Percentiles rank a stretch among this genome's conserved stretches.
phyloP scores from a whole-genome alignment of 2,329 filamentous ascomycete species.

The Amphichorda felina region DNA sequence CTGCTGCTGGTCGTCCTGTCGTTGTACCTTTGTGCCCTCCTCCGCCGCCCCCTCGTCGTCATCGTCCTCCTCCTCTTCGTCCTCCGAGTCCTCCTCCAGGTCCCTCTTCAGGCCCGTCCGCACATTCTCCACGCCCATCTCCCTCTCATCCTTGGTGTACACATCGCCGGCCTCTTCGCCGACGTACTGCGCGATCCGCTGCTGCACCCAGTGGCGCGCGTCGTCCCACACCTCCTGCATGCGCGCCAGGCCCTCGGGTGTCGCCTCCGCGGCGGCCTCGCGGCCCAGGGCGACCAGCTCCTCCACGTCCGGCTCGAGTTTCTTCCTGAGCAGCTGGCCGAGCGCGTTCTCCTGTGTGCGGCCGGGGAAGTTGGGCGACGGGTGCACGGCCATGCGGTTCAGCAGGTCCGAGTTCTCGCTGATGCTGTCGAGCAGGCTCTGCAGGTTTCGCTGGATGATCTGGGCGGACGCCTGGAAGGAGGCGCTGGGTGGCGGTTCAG shows the following conservation, averaged over 20 bases:
- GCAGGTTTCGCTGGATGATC: conserved; percentile 61
- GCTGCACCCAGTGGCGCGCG: conserved; percentile 26
- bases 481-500: conserved; percentile 39
- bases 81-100: conserved; percentile 36
- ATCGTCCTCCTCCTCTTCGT: conserved; percentile 46
- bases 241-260: conserved; percentile 28
- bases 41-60: conserved; percentile 32
- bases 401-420: conserved; percentile 56
- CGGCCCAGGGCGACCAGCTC: conserved; percentile 57
- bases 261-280: conserved; percentile 26
- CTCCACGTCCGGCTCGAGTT: conserved; percentile 68
- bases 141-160: conserved; percentile 62
- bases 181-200: conserved; percentile 28
- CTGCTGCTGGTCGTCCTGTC: conserved; percentile 3
- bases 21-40: conserved; percentile 19
- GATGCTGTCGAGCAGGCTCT: conserved; percentile 53
- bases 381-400: conserved; percentile 59
- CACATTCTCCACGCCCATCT: conserved; percentile 54
- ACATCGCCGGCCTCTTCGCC: conserved; percentile 39
- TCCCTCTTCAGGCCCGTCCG: conserved; percentile 55
- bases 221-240: conserved; percentile 47
- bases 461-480: conserved; percentile 61
- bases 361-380: conserved; percentile 63
- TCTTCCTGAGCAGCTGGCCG: conserved; percentile 65
- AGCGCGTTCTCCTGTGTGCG: conserved; percentile 56